These are phyloP conservation scores for Ramularia collo-cygni DNA, from an alignment of 2,329 filamentous ascomycete species.

Conservation along the genomic window DNA sequence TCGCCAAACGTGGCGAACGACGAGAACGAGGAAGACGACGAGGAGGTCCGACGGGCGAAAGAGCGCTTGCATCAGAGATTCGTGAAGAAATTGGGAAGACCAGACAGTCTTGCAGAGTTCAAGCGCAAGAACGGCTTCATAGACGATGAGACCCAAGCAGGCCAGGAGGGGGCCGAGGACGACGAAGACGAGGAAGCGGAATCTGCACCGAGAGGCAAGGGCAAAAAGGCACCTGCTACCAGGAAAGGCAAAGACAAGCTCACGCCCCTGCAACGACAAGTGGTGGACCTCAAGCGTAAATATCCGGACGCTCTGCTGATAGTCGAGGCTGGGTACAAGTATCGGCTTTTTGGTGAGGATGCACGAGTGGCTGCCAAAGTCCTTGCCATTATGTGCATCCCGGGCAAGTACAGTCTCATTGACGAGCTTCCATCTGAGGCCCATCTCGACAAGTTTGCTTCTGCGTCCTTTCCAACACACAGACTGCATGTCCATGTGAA, in stretches of 20 bases:
- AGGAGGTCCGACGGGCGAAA: conserved; percentile 51
- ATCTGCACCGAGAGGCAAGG: conserved; percentile 43
- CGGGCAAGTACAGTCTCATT: conserved; percentile 83
- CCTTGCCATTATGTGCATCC: conserved; percentile 91
- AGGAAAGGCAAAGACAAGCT: conserved; percentile 78
- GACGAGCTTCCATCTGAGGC: conserved; percentile 93
- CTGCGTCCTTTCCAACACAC: conserved; percentile 90
- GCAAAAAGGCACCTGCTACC: conserved; percentile 42
- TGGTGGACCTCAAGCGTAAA: conserved; percentile 87
- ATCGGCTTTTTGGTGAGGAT: conserved; percentile 94
- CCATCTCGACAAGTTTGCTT: conserved; percentile 85
- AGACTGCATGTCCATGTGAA: conserved; percentile 90
- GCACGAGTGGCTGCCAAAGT: conserved; percentile 82
- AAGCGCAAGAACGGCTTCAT: conserved; percentile 53
- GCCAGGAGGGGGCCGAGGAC: conserved; percentile 49
- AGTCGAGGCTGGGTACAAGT: conserved; percentile 96
- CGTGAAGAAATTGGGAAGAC: conserved; percentile 80
- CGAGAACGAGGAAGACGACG: conserved; percentile 41
- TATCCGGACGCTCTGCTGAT: conserved; percentile 85
- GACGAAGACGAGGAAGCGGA: conserved; percentile 50
- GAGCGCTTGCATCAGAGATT: conserved; percentile 75
- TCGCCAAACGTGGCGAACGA: conserved; percentile 35
- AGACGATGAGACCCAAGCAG: conserved; percentile 47
- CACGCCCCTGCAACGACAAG: conserved; percentile 89
- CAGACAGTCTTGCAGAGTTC: conserved; percentile 68